Conservation (phyloP, 208 protist genomes). For the Endotrypanum monterogeii region DNA sequence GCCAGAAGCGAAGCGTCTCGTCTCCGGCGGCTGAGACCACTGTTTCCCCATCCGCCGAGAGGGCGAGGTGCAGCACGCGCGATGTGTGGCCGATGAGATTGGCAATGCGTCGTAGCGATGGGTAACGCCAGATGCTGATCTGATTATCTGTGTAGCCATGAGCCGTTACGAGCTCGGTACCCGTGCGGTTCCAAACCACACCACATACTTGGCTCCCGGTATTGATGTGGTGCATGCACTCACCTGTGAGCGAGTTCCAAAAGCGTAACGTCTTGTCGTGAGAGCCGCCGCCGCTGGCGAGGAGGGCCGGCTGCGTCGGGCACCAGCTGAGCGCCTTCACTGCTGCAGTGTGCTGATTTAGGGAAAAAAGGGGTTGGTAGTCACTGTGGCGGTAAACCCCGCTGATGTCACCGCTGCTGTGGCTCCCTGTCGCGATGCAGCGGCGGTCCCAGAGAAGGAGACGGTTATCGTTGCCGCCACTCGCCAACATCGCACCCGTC, state of each 20-base stretch:
- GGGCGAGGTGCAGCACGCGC: constrained; percentile 98
- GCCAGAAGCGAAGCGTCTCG: constrained; percentile 97
- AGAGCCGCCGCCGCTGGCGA: constrained; percentile 98
- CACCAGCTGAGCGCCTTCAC: constrained; percentile 99
- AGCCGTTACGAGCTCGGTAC: constrained; percentile 97
- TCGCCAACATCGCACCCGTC: constrained; percentile 93
- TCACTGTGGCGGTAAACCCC: constrained; percentile 3
- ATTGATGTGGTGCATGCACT: constrained; percentile 94
- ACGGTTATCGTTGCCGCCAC: constrained; percentile 98
- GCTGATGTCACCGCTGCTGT: neutral
- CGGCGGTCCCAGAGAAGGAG: constrained; percentile 96
- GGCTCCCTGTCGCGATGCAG: constrained; percentile 16
- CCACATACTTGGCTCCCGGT: constrained; percentile 97
- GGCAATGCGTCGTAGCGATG: constrained; percentile 95
- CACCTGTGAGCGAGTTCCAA: constrained; percentile 97
- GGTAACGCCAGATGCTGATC: constrained; percentile 99
- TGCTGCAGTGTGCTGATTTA: constrained; percentile 95
- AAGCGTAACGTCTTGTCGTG: constrained; percentile 98
- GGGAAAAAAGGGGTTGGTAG: constrained; percentile 70
- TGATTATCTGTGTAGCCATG: constrained; percentile 99
- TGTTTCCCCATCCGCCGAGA: constrained; percentile 96
- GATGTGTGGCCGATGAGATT: constrained; percentile 98
- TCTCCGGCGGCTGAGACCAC: constrained; percentile 98
- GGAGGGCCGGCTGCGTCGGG: constrained; percentile 93
- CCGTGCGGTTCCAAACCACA: constrained; percentile 94